phyloP scores from a whole-genome alignment of 2,329 filamentous ascomycete genomes.

The Cercospora berteroae region DNA sequence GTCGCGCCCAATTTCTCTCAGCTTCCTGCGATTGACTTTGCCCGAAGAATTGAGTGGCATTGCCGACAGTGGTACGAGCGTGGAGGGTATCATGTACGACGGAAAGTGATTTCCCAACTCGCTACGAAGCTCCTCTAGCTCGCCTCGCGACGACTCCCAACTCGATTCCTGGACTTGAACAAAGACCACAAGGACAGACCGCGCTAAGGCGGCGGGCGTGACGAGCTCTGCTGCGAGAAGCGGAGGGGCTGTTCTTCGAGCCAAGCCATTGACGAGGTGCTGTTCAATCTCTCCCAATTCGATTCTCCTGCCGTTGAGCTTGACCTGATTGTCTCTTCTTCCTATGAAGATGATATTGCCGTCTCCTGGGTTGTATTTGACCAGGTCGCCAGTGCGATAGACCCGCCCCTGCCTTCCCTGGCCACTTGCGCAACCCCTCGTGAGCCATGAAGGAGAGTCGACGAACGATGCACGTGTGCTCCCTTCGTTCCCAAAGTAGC shows the following conservation, averaged over 20 bases:
- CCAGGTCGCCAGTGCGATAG: slow-evolving; percentile 56
- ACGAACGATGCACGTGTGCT: slow-evolving; percentile 38
- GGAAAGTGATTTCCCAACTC: background rate
- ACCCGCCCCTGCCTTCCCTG: slow-evolving; percentile 1
- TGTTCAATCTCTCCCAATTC: slow-evolving; percentile 57
- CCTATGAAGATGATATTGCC: slow-evolving; percentile 53
- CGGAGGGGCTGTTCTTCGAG: background rate
- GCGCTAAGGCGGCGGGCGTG: background rate
- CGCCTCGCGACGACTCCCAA: background rate
- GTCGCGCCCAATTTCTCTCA: slow-evolving; percentile 49
- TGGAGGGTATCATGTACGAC: slow-evolving; percentile 6
- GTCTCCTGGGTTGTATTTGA: slow-evolving; percentile 54
- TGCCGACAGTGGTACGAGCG: background rate
- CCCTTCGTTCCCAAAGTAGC: slow-evolving; percentile 40
- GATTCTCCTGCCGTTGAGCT: slow-evolving; percentile 63
- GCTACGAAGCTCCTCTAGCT: background rate
- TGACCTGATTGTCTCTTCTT: slow-evolving; percentile 57
- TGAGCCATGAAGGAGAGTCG: slow-evolving; percentile 26
- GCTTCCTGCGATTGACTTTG: slow-evolving; percentile 61
- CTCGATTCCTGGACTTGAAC: background rate
- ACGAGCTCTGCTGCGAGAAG: slow-evolving; percentile 5
- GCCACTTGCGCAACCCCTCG: background rate
- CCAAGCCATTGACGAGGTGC: slow-evolving; percentile 13
- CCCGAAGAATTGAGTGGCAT: slow-evolving; percentile 45
- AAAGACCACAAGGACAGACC: slow-evolving; percentile 5